Percentiles rank a stretch among this genome's conserved stretches.
These are phyloP conservation scores for Citrullus colocynthis DNA, from an alignment of 306 rosid species.

Conservation along the genomic window DNA sequence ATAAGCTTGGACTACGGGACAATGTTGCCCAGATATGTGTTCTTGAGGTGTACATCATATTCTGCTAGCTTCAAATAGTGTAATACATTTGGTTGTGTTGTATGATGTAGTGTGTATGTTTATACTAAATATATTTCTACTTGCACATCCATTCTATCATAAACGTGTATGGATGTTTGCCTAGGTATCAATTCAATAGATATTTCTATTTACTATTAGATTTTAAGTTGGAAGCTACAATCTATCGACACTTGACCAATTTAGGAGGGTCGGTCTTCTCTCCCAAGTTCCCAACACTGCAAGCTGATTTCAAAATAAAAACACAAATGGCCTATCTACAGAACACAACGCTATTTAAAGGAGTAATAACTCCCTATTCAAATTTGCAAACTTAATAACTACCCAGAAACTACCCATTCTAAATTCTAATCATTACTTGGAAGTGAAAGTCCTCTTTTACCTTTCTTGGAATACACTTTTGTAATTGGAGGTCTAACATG, in stretches of 20 bases:
- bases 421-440: neutral
- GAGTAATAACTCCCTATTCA: neutral
- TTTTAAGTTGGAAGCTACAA: neutral
- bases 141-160: neutral
- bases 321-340: neutral
- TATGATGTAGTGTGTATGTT: neutral
- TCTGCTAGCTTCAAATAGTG: neutral
- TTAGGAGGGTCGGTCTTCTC: neutral
- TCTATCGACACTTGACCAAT: neutral
- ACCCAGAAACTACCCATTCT: neutral
- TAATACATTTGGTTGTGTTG: neutral
- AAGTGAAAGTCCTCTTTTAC: neutral
- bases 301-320: neutral
- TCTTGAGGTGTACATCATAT: conserved; percentile 47
- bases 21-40: conserved; percentile 91
- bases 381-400: neutral
- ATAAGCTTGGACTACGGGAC: conserved; percentile 85
- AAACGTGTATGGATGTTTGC: neutral
- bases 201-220: neutral
- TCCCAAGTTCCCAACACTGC: neutral
- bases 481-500: too few species aligned
- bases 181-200: too few species aligned
- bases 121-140: neutral
- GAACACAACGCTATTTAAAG: neutral
- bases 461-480: neutral